A percentile compares a stretch with the other conserved stretches of the same genome.
phyloP scores from a whole-genome alignment of 2,329 filamentous ascomycete genomes.

The Sphaerulina populicola region DNA sequence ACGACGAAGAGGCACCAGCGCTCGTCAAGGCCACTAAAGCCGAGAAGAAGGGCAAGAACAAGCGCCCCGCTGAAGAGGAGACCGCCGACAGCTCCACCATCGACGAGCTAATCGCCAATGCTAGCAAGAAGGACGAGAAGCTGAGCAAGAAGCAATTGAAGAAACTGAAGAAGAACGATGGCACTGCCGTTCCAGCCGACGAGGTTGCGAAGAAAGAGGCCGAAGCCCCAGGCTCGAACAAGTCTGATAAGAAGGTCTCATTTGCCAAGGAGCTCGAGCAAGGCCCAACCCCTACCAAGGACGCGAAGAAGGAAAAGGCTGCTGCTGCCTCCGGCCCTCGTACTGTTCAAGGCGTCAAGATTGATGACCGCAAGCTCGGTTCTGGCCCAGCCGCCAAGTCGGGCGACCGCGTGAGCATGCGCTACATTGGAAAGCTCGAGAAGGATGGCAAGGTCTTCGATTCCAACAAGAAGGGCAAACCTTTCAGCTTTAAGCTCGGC shows the following conservation, averaged over 20 bases:
- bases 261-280: conserved; percentile 99
- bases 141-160: conserved; percentile 94
- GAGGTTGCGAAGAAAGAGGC: conserved; percentile 49
- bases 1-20: conserved; percentile 46
- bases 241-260: conserved; percentile 88
- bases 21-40: conserved; percentile 51
- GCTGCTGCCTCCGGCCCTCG: conserved; percentile 59
- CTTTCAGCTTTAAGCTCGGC: conserved; percentile 92
- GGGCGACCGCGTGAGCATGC: conserved; percentile 83
- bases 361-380: conserved; percentile 93
- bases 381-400: conserved; percentile 78
- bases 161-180: conserved; percentile 98
- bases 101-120: conserved; percentile 78
- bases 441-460: conserved; percentile 93
- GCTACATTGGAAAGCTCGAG: conserved; percentile 91
- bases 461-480: conserved; percentile 97
- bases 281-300: conserved; percentile 69
- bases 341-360: conserved; percentile 75
- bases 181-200: conserved; percentile 55
- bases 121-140: conserved; percentile 55
- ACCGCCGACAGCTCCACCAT: conserved; percentile 54
- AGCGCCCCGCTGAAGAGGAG: conserved; percentile 70
- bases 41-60: conserved; percentile 88
- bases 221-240: conserved; percentile 38
- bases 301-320: conserved; percentile 41